Conservation (phyloP, 2,329 filamentous ascomycete genomes). For the Colletotrichum sp. region DNA sequence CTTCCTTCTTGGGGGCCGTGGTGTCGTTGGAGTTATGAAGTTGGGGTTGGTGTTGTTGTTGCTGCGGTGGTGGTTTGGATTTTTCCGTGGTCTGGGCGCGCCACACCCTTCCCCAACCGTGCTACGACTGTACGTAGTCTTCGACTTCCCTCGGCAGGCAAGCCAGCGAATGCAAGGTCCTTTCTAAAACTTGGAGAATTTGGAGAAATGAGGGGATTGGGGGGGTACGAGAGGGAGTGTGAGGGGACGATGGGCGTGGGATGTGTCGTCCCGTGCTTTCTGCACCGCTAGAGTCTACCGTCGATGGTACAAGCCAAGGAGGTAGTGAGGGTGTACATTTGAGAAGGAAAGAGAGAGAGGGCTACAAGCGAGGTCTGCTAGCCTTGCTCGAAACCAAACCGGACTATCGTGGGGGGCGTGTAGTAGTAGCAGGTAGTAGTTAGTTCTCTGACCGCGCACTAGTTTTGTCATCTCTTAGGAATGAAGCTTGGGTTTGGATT, state of each 20-base stretch:
- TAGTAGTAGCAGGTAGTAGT: not conserved
- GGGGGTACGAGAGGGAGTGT: not conserved
- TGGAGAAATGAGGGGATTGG: not conserved
- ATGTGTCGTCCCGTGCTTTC: not conserved
- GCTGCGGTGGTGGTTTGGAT: not conserved
- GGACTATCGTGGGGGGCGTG: not conserved
- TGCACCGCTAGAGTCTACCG: not conserved
- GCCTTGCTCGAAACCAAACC: not conserved
- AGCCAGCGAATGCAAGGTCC: not conserved
- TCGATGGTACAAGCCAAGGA: not conserved
- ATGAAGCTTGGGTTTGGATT: not conserved
- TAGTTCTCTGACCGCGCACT: not conserved
- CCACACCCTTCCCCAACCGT: not conserved
- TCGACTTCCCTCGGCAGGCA: not conserved
- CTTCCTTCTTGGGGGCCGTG: not conserved
- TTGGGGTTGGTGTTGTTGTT: not conserved
- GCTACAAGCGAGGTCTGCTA: not conserved
- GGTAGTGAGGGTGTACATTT: not conserved
- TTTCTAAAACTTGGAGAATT: not conserved
- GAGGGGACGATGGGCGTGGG: not conserved
- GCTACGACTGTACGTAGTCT: not conserved
- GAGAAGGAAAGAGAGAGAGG: not conserved
- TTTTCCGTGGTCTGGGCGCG: not conserved
- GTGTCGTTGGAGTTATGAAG: not conserved
- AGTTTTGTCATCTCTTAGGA: not conserved